Base-by-base conservation (phyloP, 108 stramenopile genomes). In the Cyclotella sp. region DNA sequence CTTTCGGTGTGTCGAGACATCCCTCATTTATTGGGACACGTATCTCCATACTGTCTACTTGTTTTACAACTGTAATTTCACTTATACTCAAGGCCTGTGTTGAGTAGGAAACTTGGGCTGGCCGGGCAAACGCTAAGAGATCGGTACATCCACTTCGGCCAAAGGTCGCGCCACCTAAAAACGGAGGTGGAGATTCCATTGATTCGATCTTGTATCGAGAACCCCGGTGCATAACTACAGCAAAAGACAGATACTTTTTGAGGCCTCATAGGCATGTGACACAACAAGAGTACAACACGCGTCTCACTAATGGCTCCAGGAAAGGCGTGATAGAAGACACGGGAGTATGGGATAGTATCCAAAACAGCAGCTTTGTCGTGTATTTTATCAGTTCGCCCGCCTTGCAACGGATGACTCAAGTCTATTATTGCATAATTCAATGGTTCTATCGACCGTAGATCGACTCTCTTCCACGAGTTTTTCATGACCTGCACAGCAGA, bases 251-350 rank as follows among this genome's bases (percentile, higher is more conserved):
- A 26, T 26, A 26, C 2, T 26, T 26, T 29, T 14, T 59, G 14
- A 59, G 28, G 29, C 6, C 14, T 7, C 2, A 0, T 6, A 3
- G 14, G 1, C 1, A 21, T 21, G 21, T 40, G 10, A 34, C 0
- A 40, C 11, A n/a, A 10, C n/a, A 40, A 26, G 28, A 26, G 18
- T 34, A 3, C 3, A 40, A 44, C 21, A 93, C 74, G 80, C 93
- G 90, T 72, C 86, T 91, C 21, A 95, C 60, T 95, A 3, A 97
- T 84, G 12, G 96, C 94, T 0, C 96, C 96, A 15, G 91, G 94
- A 76, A 88, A 92, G 14, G 91, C 87, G 70, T 95, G 91, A 63
- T 91, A 97, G 60, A 95, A 92, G 14, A 95, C 87, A 54, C 83
- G 68, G 24, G 90, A 91, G 68, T 92, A 95, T 0, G 93, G 93